Evolutionary conservation across 1,139 yeast genomes (phyloP), one percentile per base, ranked within the genome.

Genomic region (Pneumocystis oryctolagi): DNA sequence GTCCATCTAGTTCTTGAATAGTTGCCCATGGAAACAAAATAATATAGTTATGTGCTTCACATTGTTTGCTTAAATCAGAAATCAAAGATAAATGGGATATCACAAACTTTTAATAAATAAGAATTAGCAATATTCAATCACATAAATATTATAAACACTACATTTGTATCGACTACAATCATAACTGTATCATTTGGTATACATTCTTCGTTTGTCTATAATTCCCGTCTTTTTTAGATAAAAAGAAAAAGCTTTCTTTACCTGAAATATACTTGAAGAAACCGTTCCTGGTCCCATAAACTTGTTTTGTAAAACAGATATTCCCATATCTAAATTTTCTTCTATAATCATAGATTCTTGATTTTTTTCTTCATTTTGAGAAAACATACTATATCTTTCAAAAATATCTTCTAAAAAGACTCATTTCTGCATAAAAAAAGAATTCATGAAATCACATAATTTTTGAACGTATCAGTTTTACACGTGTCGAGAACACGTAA

Each of bases 241-340:
- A 42, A 42, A 42, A 20, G 20, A 20, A 16, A 2, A 2, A 18
- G n/a, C n/a, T n/a, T n/a, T n/a, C n/a, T n/a, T n/a, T n/a, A n/a
- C n/a, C n/a, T n/a, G n/a, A n/a, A n/a, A n/a, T n/a, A n/a, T n/a
- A n/a, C n/a, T n/a, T n/a, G n/a, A n/a, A n/a, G n/a, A n/a, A n/a
- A n/a, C n/a, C n/a, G n/a, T n/a, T n/a, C n/a, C n/a, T n/a, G n/a
- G n/a, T n/a, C n/a, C 34, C 34, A 31, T 31, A 31, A 8, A 31
- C 3, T 39, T 9, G 9, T 39, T n/a, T 16, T 6, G 18, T 8
- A n/a, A 5, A 2, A n/a, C 6, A 39, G 47, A n/a, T 62, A 20
- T 62, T 62, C 39, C 37, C 61, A 47, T 64, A 62, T 47, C 30
- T 5, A 31, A n/a, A 60, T 16, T 8, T n/a, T 42, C 30, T 8